phyloP scores from a whole-genome alignment of 176 grass and related monocot species.

The Oryza meridionalis region DNA sequence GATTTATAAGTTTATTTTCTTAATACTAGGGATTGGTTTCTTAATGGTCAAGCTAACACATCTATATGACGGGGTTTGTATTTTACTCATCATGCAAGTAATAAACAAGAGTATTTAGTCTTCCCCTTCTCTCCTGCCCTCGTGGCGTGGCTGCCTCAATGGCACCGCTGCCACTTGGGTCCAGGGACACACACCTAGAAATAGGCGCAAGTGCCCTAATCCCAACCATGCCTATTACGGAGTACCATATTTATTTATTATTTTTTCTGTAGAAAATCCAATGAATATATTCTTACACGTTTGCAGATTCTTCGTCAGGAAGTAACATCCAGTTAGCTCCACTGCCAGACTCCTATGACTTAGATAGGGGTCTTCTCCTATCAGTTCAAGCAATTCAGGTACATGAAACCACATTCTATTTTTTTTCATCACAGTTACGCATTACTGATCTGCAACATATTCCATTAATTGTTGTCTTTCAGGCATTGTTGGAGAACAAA shows the following conservation, averaged over 20 bases:
- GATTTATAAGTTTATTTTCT: too few relatives aligned
- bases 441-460: constrained; percentile 27
- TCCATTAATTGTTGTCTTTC: constrained; percentile 34
- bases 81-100: too few relatives aligned
- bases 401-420: constrained; percentile 6
- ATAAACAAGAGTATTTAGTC: too few relatives aligned
- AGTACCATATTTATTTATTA: not conserved
- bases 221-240: too few relatives aligned
- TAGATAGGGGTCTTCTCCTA: constrained; percentile 94
- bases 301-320: constrained; percentile 85
- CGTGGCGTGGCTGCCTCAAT: too few relatives aligned
- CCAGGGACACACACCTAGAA: too few relatives aligned
- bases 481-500: constrained; percentile 99
- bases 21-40: too few relatives aligned
- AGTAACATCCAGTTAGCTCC: constrained; percentile 72
- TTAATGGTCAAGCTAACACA: too few relatives aligned
- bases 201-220: too few relatives aligned
- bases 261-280: constrained; percentile 14
- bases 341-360: constrained; percentile 91
- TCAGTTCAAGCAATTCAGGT: constrained; percentile 99
- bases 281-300: constrained; percentile 42
- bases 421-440: not conserved
- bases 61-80: too few relatives aligned
- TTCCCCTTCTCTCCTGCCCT: too few relatives aligned
- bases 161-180: too few relatives aligned